Conservation (phyloP, 495 filamentous ascomycete genomes). For the Astrothelium macrocarpum region DNA sequence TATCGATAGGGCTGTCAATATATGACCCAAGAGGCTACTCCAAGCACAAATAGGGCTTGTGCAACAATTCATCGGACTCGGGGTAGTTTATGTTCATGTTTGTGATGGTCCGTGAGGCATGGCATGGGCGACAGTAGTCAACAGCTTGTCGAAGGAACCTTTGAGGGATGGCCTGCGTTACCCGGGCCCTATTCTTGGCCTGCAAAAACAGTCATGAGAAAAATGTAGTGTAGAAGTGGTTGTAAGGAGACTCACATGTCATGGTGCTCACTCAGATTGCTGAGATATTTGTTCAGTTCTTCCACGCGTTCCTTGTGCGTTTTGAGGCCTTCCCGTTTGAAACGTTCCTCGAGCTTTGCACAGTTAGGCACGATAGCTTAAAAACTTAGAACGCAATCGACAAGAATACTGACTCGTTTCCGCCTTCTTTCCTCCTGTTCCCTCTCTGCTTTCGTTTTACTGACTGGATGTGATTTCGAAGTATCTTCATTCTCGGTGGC, state of each 20-base stretch:
- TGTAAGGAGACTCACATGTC: conserved; percentile 60
- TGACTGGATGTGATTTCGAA: conserved; percentile 15
- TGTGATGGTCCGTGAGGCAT: neutral
- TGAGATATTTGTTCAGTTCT: conserved; percentile 88
- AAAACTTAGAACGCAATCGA: neutral
- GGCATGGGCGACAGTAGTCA: neutral
- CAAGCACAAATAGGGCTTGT: no score
- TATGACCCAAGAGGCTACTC: no score
- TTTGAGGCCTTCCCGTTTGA: conserved; percentile 77
- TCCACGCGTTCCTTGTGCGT: conserved; percentile 96
- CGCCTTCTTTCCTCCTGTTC: conserved; percentile 67
- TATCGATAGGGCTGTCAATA: no score
- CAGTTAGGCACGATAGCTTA: conserved; percentile 14
- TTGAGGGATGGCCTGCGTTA: conserved; percentile 9
- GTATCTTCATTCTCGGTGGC: conserved; percentile 19
- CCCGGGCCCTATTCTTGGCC: conserved; percentile 28
- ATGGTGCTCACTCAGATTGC: conserved; percentile 88
- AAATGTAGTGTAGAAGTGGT: neutral
- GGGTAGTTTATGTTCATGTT: no score
- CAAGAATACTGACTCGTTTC: conserved; percentile 57
- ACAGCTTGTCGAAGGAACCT: neutral
- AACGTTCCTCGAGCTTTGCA: conserved; percentile 54
- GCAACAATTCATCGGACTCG: neutral
- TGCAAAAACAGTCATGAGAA: neutral
- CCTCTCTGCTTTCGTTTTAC: conserved; percentile 81